phyloP scores from a whole-genome alignment of 1,284 basidiomycete genomes.

The Ganoderma leucocontextum region DNA sequence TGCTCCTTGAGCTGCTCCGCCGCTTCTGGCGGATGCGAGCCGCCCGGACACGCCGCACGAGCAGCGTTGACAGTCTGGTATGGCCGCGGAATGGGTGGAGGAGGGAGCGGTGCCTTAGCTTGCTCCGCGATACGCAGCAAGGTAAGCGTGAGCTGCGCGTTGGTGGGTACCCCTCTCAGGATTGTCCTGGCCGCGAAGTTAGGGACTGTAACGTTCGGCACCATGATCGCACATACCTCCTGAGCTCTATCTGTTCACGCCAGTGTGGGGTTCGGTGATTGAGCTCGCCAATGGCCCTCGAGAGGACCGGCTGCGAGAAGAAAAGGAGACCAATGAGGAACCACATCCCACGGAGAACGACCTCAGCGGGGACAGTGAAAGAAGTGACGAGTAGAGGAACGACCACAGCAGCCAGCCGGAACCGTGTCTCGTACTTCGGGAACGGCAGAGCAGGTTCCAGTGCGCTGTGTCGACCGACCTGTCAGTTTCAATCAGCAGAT shows the following conservation, averaged over 20 bases:
- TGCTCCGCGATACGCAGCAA: conserved; percentile 38
- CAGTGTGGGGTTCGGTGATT: conserved; percentile 57
- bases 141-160: conserved; percentile 41
- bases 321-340: conserved; percentile 52
- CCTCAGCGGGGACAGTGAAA: conserved; percentile 49
- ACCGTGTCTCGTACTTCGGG: conserved; percentile 36
- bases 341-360: conserved; percentile 43
- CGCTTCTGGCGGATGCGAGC: conserved; percentile 20
- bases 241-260: conserved; percentile 51
- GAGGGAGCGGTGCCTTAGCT: conserved; percentile 52
- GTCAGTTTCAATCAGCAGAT: conserved; percentile 1
- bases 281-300: too few relatives aligned
- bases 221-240: conserved; percentile 45
- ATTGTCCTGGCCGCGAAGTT: conserved; percentile 46
- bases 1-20: conserved; percentile 32
- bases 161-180: conserved; percentile 60
- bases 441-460: conserved; percentile 50
- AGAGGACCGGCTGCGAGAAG: conserved; percentile 56
- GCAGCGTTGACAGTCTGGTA: conserved; percentile 38
- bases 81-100: conserved; percentile 15
- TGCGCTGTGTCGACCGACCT: conserved; percentile 33
- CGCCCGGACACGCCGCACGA: conserved; percentile 4
- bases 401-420: conserved; percentile 43
- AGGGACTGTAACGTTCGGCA: too few relatives aligned
- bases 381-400: conserved; percentile 45